Base-by-base conservation (phyloP, 1,284 basidiomycete genomes). In the Ceratobasidium sp. region DNA sequence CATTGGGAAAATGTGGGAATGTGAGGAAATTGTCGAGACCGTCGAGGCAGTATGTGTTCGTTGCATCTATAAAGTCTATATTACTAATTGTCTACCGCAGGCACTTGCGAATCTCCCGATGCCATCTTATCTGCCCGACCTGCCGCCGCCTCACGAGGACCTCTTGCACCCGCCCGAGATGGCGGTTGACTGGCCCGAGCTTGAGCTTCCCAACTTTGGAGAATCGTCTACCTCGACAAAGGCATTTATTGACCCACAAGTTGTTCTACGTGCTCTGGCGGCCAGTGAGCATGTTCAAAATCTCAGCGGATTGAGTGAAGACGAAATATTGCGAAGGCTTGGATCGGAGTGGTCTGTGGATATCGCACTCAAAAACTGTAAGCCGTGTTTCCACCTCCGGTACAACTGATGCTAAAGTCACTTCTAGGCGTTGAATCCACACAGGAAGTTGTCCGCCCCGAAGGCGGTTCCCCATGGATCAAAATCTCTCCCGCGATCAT, bases 401-500 rank as follows among this genome's bases (percentile, higher is more conserved):
- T 46, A 34, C 37, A 27, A 13, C 24, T 72, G 63, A 53, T 16
- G n/a, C 65, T 22, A 31, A 61, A 31, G 51, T 29, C 19, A 61
- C 53, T 62, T 39, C 27, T 75, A 90, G 88, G 88, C 71, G 84
- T 91, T 62, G 91, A 93, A 80, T 84, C 84, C 72, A 85, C 86
- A 58, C 84, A 86, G 8, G 84, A 83, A n/a, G 88, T 88, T 51
- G 84, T 89, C 19, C 87, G 87, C 46, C 90, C 93, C 76, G 76
- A 79, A 7, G 89, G 88, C 31, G 83, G 89, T 58, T 88, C 90
- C 0, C 88, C 91, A 3, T 85, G 94, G 64, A 86, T 93, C 75
- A 92, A 90, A 80, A 88, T 94, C 43, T 91, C 92, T 1, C 92
- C 91, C 51, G 89, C 90, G 16, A 83, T 96, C 74, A 95, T 95